A percentile compares a stretch with the other conserved stretches of the same genome.
Evolutionary conservation across 1,139 yeast species (phyloP).

Genomic region (Pichia sp.): DNA sequence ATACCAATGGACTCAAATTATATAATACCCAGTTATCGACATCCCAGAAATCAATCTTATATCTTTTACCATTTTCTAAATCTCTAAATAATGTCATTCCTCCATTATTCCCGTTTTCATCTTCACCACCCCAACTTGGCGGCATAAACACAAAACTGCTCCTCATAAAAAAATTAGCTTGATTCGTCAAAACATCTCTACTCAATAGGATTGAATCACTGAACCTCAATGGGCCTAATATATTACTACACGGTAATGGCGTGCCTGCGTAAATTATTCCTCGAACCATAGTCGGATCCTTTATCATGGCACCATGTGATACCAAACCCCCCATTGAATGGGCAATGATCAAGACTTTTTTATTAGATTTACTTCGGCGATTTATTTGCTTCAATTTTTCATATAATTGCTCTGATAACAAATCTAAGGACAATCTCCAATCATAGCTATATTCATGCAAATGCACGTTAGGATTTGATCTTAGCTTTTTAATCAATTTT

Average conservation of each 20-base stretch:
- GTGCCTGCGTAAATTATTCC: conserved; percentile 76
- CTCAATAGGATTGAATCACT: conserved; percentile 77
- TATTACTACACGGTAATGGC: conserved; percentile 79
- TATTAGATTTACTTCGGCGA: conserved; percentile 18
- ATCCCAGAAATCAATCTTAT: conserved; percentile 69
- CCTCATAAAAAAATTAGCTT: conserved; percentile 83
- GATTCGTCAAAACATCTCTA: conserved; percentile 67
- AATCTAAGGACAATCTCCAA: conserved; percentile 73
- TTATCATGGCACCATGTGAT: conserved; percentile 70
- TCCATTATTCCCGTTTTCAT: conserved; percentile 8
- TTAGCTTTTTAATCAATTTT: conserved; percentile 47
- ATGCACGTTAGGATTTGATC: conserved; percentile 49
- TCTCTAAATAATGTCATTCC: conserved; percentile 69
- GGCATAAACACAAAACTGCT: conserved; percentile 77
- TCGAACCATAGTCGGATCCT: conserved; percentile 57
- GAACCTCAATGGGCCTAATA: conserved; percentile 73
- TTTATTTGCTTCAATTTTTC: conserved; percentile 37
- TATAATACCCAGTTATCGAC: conserved; percentile 75
- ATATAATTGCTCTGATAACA: conserved; percentile 41
- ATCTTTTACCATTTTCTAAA: conserved; percentile 25
- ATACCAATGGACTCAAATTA: conserved; percentile 66
- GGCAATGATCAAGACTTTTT: conserved; percentile 63
- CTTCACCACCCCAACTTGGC: conserved; percentile 35
- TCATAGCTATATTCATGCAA: conserved; percentile 81
- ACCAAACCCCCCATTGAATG: conserved; percentile 94